phyloP scores from a whole-genome alignment of 768 basidiomycete genomes.

The Tulasnella sp. region DNA sequence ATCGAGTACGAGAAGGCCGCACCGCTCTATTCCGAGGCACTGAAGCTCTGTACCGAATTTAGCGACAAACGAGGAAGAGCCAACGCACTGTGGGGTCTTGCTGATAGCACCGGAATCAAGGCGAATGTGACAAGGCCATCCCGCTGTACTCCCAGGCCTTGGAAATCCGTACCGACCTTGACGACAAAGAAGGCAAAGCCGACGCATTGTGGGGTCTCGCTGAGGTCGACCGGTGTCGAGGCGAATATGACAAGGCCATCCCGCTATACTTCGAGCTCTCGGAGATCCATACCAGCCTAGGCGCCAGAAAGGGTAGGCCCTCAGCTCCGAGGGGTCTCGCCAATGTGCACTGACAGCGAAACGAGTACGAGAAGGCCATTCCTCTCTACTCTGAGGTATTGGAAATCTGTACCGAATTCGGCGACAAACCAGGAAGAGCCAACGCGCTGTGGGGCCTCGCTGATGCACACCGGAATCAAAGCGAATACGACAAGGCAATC shows the following conservation, averaged over 20 bases:
- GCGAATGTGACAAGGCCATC: neutral
- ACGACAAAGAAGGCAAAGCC: neutral
- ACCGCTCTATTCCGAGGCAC: neutral
- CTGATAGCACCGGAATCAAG: no score
- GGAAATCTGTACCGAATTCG: constrained; percentile 30
- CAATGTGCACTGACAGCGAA: neutral
- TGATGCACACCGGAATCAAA: no score
- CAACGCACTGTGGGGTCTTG: no score
- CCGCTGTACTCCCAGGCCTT: neutral
- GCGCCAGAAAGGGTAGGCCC: neutral
- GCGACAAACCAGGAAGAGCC: no score
- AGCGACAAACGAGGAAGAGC: no score
- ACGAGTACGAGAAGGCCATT: neutral
- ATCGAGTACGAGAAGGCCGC: no score
- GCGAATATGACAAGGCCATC: neutral
- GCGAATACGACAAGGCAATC: no score
- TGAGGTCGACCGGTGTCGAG: neutral
- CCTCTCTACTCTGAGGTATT: neutral
- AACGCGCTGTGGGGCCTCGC: no score
- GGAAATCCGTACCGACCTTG: neutral
- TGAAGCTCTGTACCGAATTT: no score
- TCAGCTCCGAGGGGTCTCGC: neutral
- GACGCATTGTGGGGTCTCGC: neutral
- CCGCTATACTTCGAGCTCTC: neutral
- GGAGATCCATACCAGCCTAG: neutral